phyloP scores from a whole-genome alignment of 176 grass and related monocot species.

The Oropetium thomaeum region DNA sequence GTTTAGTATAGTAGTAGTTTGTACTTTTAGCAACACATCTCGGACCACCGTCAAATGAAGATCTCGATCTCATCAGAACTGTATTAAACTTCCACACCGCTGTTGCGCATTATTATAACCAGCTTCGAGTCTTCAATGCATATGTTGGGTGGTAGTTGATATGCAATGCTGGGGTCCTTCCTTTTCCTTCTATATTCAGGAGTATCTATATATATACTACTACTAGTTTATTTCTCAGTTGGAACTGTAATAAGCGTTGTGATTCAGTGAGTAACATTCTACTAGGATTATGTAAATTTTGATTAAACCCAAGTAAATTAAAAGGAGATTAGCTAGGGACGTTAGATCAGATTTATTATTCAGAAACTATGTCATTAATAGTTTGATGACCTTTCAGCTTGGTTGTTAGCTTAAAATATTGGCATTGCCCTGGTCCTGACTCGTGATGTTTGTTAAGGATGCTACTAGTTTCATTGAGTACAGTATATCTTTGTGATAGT shows the following conservation, averaged over 20 bases:
- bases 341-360: background rate
- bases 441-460: constrained; percentile 21
- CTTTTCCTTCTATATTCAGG: background rate
- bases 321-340: no score
- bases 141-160: background rate
- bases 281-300: background rate
- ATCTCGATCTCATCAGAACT: background rate
- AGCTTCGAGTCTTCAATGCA: background rate
- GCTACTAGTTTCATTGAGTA: no score
- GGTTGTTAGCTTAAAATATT: constrained; percentile 25
- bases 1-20: background rate
- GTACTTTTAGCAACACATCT: constrained; percentile 8
- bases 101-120: background rate
- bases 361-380: background rate
- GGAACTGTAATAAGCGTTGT: background rate
- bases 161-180: background rate
- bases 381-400: constrained; percentile 6
- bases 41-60: background rate
- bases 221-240: background rate
- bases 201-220: background rate
- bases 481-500: background rate
- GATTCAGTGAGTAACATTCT: background rate
- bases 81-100: background rate
- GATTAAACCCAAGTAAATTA: background rate
- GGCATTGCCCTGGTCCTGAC: constrained; percentile 16